Base-by-base conservation (phyloP, 352 stramenopile genomes). In the Pythium brassicae region DNA sequence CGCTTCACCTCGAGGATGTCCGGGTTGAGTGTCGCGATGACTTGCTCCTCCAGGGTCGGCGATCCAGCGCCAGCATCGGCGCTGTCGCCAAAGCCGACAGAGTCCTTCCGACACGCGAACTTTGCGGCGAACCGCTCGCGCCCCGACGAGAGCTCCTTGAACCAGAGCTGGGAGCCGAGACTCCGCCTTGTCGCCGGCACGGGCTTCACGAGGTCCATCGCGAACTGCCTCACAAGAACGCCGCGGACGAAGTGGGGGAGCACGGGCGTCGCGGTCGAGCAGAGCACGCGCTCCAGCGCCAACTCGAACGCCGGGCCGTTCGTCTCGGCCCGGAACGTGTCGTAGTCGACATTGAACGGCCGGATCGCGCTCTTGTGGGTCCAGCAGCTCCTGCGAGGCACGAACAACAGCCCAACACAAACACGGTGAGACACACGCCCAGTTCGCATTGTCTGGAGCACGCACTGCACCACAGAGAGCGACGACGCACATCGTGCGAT, bases 211-310 rank as follows among this genome's bases (percentile, higher is more conserved):
- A 61, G 65, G 45, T 70, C 57, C 0, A 61, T 55, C 19, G 65
- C 51, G 11, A 26, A 78, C 32, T 69, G 35, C 14, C 42, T 27
- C 4, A 69, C 71, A 10, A 87, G 49, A 17, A 66, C 70, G 27
- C 77, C 72, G 14, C 52, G 42, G n/a, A 49, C 43, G 57, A 87
- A 87, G 20, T 51, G 66, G 0, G 77, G 77, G 37, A 86, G 71
- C 55, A 69, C 69, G 11, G 55, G 57, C 8, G 62, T 68, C 35
- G 68, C 74, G 26, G 54, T 56, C 8, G 77, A 83, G 50, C 70
- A 53, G 23, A 82, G 52, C 7, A 72, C 56, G 19, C 62, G 55
- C 12, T 35, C 47, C 4, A 80, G 57, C 9, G 75, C 62, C 27
- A 27, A 29, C 49, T 88, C 71, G 53, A 88, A 88, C n/a, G 47